phyloP scores from a whole-genome alignment of 106 monocot species.

The Allium fistulosum region DNA sequence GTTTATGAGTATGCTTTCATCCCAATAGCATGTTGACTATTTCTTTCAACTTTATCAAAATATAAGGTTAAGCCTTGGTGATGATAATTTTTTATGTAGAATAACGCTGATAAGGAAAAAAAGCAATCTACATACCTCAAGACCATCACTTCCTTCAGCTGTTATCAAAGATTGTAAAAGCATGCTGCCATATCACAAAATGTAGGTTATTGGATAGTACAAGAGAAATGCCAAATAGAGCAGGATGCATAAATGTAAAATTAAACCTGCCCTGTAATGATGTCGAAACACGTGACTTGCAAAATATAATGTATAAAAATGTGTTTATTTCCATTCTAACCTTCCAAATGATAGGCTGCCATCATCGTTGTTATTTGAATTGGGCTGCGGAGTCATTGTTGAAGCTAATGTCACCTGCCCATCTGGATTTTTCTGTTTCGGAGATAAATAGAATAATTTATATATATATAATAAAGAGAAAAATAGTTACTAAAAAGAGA shows the following conservation, averaged over 20 bases:
- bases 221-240: no score
- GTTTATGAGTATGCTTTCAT: no score
- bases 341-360: conserved; percentile 77
- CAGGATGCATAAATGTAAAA: no score
- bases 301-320: no score
- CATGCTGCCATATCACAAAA: conserved; percentile 46
- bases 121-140: conserved; percentile 52
- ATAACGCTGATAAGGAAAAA: background rate
- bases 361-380: conserved; percentile 20
- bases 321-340: conserved; percentile 16
- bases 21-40: no score
- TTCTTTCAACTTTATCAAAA: no score
- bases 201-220: background rate
- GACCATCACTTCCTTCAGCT: conserved; percentile 50
- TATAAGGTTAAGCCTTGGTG: background rate
- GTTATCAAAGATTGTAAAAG: conserved; percentile 71
- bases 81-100: background rate
- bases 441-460: background rate
- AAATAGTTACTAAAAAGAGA: no score
- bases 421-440: conserved; percentile 63
- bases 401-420: conserved; percentile 82
- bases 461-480: no score
- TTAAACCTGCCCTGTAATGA: no score
- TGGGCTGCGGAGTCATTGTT: conserved; percentile 42
- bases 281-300: no score